Evolutionary conservation across 192 early-diverging fungal species (phyloP), one percentile per base, ranked within the genome.

Genomic region (Podila horticola): DNA sequence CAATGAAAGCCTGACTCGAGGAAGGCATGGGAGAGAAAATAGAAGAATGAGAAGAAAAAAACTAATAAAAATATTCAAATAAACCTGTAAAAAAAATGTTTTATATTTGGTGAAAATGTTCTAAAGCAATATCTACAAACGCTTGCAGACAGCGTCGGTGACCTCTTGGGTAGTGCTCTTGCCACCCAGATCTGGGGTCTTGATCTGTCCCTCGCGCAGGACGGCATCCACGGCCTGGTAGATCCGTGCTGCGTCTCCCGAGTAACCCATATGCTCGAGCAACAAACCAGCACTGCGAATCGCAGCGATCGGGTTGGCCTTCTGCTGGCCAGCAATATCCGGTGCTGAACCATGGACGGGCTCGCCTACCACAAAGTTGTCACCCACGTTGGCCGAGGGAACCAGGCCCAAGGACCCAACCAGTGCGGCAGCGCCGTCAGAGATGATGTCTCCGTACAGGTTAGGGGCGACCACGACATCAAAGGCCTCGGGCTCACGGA

Each of bases 381-480:
- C 97, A 66, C 97, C 97, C 20, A 98, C 95, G 72, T 99, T 99
- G 28, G 97, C 96, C 68, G 94, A 94, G 58, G 97, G 97, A 28
- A 99, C 97, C 28, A 99, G 90, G 26, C 97, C 97, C 67, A 99
- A 88, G 69, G 93, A 95, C 20, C 97, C 97, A 3, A 98, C 97
- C 33, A 99, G 81, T 13, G 97, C 97, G 5, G 97, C 97, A 13
- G 97, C 97, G 38, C 96, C 97, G 81, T 99, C 97, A 68, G 84
- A 94, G 75, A 99, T 95, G 66, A 99, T 99, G 73, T 99, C 97
- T 55, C 97, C 97, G 74, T 98, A 99, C 75, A 99, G 83, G 88
- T 99, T 99, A 69, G 97, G 97, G 3, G 97, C 97, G 33, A 99
- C 97, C 3, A 92, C 93, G 9, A 99, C 97, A 85, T 99, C 97